Conservation (phyloP, 2,329 filamentous ascomycete genomes). For the Didymella glomerata region DNA sequence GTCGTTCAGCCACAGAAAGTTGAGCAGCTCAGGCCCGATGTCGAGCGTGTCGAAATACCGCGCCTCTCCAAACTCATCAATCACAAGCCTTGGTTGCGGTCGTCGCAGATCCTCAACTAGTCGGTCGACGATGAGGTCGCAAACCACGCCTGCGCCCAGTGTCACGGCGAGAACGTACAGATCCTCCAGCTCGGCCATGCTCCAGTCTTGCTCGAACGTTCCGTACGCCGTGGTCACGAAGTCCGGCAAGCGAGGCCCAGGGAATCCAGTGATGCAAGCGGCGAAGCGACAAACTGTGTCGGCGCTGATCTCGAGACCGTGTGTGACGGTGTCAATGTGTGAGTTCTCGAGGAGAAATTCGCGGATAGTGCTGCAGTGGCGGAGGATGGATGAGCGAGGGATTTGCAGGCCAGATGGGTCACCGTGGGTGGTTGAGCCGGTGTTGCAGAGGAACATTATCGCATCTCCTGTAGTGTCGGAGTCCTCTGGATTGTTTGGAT, state of each 20-base stretch:
- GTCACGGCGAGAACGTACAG: conserved; percentile 3
- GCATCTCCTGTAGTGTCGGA: not conserved
- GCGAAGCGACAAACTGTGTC: conserved; percentile 3
- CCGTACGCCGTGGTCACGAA: not conserved
- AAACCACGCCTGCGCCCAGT: not conserved
- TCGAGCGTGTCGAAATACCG: not conserved
- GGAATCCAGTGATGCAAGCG: not conserved
- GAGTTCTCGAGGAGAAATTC: not conserved
- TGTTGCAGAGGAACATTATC: not conserved
- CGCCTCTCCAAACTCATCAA: not conserved
- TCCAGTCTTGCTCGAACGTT: conserved; percentile 7
- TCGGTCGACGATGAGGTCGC: conserved; percentile 1
- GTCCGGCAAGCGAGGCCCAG: not conserved
- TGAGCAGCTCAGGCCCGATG: conserved; percentile 1
- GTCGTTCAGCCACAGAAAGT: not conserved
- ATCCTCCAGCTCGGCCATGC: conserved; percentile 1
- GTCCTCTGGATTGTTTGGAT: not conserved
- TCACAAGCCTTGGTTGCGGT: not conserved
- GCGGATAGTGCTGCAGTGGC: not conserved
- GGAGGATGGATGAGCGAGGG: not conserved
- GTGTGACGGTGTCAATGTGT: not conserved
- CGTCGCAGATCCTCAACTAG: not conserved
- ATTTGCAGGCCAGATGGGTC: not conserved
- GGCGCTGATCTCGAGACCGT: conserved; percentile 5
- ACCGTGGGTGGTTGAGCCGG: not conserved